These are phyloP conservation scores for Exophiala sideris DNA, from an alignment of 2,329 filamentous ascomycete species.

Conservation along the genomic window DNA sequence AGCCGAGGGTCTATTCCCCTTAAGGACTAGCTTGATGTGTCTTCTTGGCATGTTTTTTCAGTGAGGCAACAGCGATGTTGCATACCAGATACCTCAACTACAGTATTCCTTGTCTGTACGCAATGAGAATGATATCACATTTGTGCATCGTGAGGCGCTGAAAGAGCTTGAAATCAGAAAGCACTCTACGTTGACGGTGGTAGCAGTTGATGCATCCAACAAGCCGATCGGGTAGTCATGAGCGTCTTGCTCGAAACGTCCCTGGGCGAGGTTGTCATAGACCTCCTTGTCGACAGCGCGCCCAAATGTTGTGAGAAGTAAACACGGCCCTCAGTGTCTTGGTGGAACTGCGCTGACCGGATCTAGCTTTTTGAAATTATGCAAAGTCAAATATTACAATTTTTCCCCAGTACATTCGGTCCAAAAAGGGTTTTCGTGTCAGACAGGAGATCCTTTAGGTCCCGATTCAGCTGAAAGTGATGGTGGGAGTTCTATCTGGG, in stretches of 20 bases:
- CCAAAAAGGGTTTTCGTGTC: conserved; percentile 93
- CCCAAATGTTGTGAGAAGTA: conserved; percentile 95
- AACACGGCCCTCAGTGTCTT: conserved; percentile 39
- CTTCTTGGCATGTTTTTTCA: no score
- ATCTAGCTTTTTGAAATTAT: conserved; percentile 89
- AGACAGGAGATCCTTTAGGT: conserved; percentile 90
- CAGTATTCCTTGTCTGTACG: no score
- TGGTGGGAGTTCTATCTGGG: conserved; percentile 93
- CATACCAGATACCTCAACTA: no score
- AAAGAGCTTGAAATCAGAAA: no score
- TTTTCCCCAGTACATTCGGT: conserved; percentile 89
- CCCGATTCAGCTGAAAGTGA: conserved; percentile 80
- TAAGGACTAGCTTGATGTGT: no score
- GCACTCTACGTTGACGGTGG: no score
- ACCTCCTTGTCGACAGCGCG: conserved; percentile 82
- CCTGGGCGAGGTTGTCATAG: conserved; percentile 89
- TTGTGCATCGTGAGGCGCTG: no score
- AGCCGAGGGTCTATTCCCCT: no score
- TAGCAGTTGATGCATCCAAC: no score
- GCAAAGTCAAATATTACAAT: conserved; percentile 99
- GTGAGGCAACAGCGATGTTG: no score
- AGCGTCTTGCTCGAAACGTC: conserved; percentile 93
- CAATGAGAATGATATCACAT: no score
- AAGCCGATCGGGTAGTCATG: conserved; percentile 52
- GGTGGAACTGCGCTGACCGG: conserved; percentile 23